Conservation (phyloP, 331 rosid genomes). For the Saraca asoca region DNA sequence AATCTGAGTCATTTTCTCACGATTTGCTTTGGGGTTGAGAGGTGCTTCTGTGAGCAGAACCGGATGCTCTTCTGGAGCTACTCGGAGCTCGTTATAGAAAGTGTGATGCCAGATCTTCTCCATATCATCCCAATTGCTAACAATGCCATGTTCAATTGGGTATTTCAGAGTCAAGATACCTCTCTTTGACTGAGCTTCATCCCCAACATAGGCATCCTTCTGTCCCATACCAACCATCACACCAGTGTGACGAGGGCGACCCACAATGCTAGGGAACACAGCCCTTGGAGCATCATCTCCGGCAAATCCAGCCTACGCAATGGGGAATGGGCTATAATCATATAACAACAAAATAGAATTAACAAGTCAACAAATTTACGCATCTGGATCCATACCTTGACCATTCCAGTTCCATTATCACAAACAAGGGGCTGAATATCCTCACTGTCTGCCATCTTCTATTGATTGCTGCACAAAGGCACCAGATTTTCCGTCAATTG, state of each 20-base stretch:
- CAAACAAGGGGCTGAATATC: conserved; percentile 97
- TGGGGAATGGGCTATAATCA: background rate
- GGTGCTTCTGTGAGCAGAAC: conserved; percentile 96
- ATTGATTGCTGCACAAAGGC: conserved; percentile 37
- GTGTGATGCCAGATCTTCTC: conserved; percentile 99
- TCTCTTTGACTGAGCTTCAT: conserved; percentile 87
- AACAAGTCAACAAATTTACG: conserved; percentile 2
- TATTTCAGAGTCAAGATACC: conserved; percentile 88
- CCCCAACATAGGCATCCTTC: conserved; percentile 88
- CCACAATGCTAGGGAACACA: conserved; percentile 87
- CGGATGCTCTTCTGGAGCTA: conserved; percentile 96
- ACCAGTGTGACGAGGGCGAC: conserved; percentile 88
- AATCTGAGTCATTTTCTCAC: conserved; percentile 95
- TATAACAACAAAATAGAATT: background rate
- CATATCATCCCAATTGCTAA: conserved; percentile 96
- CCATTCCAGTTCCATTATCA: conserved; percentile 96
- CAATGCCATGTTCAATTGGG: conserved; percentile 90
- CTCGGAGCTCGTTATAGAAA: conserved; percentile 95
- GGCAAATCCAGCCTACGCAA: conserved; percentile 82
- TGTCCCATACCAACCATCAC: conserved; percentile 98
- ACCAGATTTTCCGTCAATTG: background rate
- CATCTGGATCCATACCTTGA: conserved; percentile 63
- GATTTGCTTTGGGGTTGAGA: conserved; percentile 94
- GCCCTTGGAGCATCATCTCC: conserved; percentile 94
- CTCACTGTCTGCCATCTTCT: conserved; percentile 79